Conservation (phyloP, 2,329 filamentous ascomycete species). For the Xylaria sp. region DNA sequence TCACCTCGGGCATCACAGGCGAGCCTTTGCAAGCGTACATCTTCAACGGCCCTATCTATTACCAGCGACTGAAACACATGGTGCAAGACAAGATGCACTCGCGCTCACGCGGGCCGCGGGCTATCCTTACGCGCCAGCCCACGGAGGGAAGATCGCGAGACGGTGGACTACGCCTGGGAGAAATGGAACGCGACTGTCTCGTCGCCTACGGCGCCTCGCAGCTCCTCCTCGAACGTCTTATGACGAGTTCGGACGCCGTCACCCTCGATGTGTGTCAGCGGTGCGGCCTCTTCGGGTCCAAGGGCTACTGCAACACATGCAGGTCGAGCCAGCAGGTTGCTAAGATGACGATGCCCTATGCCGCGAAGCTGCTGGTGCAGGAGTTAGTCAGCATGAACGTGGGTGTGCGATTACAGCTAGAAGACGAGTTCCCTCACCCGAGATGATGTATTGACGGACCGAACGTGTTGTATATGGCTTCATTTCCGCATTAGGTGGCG, state of each 20-base stretch:
- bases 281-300: constrained; percentile 95
- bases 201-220: constrained; percentile 97
- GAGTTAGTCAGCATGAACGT: constrained; percentile 99
- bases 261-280: constrained; percentile 92
- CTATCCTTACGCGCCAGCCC: constrained; percentile 92
- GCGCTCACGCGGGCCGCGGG: constrained; percentile 86
- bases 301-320: constrained; percentile 94
- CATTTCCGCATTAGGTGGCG: constrained; percentile 41
- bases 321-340: constrained; percentile 85
- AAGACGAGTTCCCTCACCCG: constrained; percentile 88
- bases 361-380: constrained; percentile 94
- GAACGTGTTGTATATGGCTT: constrained; percentile 1
- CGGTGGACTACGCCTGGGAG: constrained; percentile 90
- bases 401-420: constrained; percentile 87
- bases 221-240: constrained; percentile 88
- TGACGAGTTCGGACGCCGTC: constrained; percentile 92
- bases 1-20: constrained; percentile 94
- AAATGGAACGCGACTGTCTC: constrained; percentile 98
- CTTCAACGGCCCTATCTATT: constrained; percentile 99
- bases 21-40: constrained; percentile 95
- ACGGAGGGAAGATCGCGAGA: constrained; percentile 94
- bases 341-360: constrained; percentile 96
- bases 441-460: constrained; percentile 38
- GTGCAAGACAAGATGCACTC: constrained; percentile 99
- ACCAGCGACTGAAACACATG: constrained; percentile 99